Base-by-base conservation (phyloP, 2,329 filamentous ascomycete species). In the Curvularia lunata region DNA sequence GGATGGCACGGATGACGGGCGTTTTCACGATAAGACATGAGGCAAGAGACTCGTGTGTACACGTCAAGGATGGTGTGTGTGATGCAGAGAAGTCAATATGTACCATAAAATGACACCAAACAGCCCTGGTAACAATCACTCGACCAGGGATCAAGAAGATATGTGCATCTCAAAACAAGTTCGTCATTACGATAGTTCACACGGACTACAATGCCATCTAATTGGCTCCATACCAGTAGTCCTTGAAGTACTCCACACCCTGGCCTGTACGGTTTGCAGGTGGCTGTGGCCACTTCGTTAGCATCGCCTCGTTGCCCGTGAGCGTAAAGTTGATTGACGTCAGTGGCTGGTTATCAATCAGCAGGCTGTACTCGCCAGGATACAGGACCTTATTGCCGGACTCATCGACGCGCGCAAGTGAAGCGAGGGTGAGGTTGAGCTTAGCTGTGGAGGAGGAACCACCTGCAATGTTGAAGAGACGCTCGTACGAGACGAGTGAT, bases 321-420 rank as follows among this genome's bases (percentile, higher is more conserved):
- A 74, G 59, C 1, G 66, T 65, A 19, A 75, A 71, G 18, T 66
- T 62, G 28, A 63, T 21, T 16, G 32, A 59, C 8, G 65, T 54
- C 8, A 65, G 56, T 4, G 62, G 59, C 6, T 55, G 54, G 30
- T 66, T 67, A 49, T 73, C 70, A 16, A 74, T 60, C 30, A 62
- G 12, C 42, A 73, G 21, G 28, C 57, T 64, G 58, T 87, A 87
- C 21, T 75, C 76, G 0, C 84, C 85, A 0, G 83, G 83, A 70
- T 84, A 86, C 12, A 87, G 66, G 21, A 85, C 80, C 53, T 75
- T 78, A 60, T 84, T 80, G 0, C 85, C 85, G 4, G 72, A 75
- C 48, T 81, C 78, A 54, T 85, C 82, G 0, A 81, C 79, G 0
- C 85, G 74, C 1, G 80, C 80, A 28, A 87, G 67, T 23, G 76